Percentiles rank a stretch among this genome's conserved stretches.
Evolutionary conservation across 2,329 filamentous ascomycete species (phyloP).

Genomic region (Colletotrichum musicola): DNA sequence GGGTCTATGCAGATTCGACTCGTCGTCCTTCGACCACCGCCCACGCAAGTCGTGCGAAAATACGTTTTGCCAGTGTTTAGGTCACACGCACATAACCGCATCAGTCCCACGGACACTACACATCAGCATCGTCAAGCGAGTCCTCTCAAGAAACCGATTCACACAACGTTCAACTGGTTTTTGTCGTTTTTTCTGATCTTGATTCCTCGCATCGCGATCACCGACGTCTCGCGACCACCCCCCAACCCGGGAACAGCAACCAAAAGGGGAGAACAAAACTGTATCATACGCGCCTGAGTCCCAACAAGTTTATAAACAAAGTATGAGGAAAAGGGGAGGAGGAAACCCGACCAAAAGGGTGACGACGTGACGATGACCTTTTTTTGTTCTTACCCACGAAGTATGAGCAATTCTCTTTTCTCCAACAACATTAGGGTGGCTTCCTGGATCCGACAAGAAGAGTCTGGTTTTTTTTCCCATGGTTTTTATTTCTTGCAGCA

Average conservation of each 20-base stretch:
- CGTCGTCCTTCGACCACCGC: neutral
- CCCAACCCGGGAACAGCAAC: neutral
- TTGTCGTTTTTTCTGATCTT: neutral
- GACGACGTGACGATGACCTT: slow-evolving; percentile 30
- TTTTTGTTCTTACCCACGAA: neutral
- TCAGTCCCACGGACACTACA: slow-evolving; percentile 18
- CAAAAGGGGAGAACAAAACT: slow-evolving; percentile 1
- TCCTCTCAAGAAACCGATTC: slow-evolving; percentile 18
- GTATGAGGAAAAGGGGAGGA: slow-evolving; percentile 4
- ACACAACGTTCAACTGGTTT: slow-evolving; percentile 5
- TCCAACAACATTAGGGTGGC: neutral
- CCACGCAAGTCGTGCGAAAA: neutral
- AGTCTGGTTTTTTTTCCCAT: too few species aligned
- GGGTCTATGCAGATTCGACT: too few species aligned
- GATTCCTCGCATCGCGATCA: slow-evolving; percentile 30
- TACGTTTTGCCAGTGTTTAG: slow-evolving; percentile 18
- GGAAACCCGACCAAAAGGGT: slow-evolving; percentile 7
- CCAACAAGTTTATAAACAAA: slow-evolving; percentile 27
- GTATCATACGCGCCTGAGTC: slow-evolving; percentile 24
- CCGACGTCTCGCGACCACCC: slow-evolving; percentile 28
- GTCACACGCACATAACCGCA: slow-evolving; percentile 29
- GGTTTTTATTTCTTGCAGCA: slow-evolving; percentile 20
- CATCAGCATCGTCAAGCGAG: slow-evolving; percentile 36
- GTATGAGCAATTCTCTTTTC: slow-evolving; percentile 1
- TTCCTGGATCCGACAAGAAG: neutral